Evolutionary conservation across 1,284 basidiomycete genomes (phyloP).

Genomic region (Paramarasmius palmivorus): DNA sequence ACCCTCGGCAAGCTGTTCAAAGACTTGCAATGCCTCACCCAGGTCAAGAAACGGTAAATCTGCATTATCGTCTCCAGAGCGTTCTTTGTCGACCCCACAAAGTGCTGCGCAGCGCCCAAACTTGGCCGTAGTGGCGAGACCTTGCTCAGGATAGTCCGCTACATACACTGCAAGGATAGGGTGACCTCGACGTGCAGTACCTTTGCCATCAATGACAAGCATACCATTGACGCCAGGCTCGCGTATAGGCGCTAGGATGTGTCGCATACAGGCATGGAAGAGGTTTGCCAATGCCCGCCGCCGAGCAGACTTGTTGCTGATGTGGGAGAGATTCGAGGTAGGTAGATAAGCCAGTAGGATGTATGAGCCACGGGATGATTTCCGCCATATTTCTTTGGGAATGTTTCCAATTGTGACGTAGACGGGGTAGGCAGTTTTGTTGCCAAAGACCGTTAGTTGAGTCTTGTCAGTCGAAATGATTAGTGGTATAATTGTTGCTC

Average conservation of each 20-base stretch:
- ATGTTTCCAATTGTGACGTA: slow-evolving; percentile 47
- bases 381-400: slow-evolving; percentile 37
- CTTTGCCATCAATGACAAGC: slow-evolving; percentile 20
- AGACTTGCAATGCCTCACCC: neutral
- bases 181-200: slow-evolving; percentile 17
- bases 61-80: neutral
- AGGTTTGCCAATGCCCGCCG: slow-evolving; percentile 32
- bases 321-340: slow-evolving; percentile 29
- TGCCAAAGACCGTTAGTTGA: slow-evolving; percentile 35
- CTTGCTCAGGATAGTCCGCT: slow-evolving; percentile 13
- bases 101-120: neutral
- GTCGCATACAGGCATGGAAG: slow-evolving; percentile 35
- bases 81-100: neutral
- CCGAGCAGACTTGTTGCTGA: slow-evolving; percentile 27
- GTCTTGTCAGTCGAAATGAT: too few species aligned
- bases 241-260: slow-evolving; percentile 25
- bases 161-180: slow-evolving; percentile 20
- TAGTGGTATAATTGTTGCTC: slow-evolving; percentile 39
- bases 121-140: neutral
- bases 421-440: slow-evolving; percentile 40
- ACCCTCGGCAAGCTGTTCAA: neutral
- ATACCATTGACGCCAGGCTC: slow-evolving; percentile 22
- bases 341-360: slow-evolving; percentile 42
- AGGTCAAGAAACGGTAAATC: neutral
- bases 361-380: slow-evolving; percentile 32